A percentile compares a stretch with the other conserved stretches of the same genome.
phyloP scores from a whole-genome alignment of 164 flowering plant species.

The Piper betle region DNA sequence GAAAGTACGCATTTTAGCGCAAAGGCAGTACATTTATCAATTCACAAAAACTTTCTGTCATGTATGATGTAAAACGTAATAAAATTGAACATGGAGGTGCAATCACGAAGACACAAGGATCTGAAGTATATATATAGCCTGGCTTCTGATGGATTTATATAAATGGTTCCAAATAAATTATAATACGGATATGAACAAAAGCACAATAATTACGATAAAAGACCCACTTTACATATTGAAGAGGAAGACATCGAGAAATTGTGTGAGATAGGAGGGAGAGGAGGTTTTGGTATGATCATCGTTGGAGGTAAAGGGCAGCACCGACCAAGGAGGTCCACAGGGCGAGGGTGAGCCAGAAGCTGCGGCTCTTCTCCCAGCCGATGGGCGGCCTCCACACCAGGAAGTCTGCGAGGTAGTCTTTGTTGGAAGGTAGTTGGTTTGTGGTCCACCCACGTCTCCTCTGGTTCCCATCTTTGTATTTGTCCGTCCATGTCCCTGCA shows the following conservation, averaged over 20 bases:
- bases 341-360: conserved; percentile 53
- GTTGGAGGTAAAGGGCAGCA: conserved; percentile 47
- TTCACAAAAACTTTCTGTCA: too few species aligned
- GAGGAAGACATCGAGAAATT: neutral
- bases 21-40: too few species aligned
- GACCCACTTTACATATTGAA: neutral
- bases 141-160: too few species aligned
- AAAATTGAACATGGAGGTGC: too few species aligned
- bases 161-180: too few species aligned
- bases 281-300: conserved; percentile 8
- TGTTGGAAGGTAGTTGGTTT: conserved; percentile 50
- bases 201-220: too few species aligned
- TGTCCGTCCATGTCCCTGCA: conserved; percentile 71
- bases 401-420: conserved; percentile 51
- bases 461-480: conserved; percentile 41
- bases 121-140: too few species aligned
- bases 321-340: conserved; percentile 62
- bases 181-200: too few species aligned
- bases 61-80: too few species aligned
- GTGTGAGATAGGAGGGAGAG: neutral
- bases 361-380: conserved; percentile 45
- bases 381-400: conserved; percentile 67
- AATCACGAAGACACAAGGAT: too few species aligned
- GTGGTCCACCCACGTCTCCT: conserved; percentile 27
- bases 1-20: too few species aligned